These are phyloP conservation scores for Yarrowia divulgata DNA, from an alignment of 805 yeast species.

Conservation along the genomic window DNA sequence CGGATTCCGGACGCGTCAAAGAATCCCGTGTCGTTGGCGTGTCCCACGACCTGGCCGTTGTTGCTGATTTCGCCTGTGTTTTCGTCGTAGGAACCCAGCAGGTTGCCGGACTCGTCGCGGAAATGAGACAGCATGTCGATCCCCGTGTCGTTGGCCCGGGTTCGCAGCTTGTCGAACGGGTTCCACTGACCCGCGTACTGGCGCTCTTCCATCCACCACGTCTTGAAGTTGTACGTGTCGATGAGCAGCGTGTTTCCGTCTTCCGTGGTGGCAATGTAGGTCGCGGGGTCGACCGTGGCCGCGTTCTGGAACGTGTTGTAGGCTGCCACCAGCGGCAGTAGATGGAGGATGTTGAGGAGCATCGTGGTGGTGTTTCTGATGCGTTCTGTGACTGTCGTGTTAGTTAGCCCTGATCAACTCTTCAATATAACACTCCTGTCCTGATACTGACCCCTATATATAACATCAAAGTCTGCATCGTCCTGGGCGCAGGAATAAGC, in stretches of 20 bases:
- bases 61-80: slow-evolving; percentile 1
- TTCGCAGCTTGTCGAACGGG: slow-evolving; percentile 14
- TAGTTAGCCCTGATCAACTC: no score
- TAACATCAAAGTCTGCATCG: not conserved
- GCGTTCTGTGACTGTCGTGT: not conserved
- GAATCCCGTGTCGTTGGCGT: slow-evolving; percentile 18
- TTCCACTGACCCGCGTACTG: slow-evolving; percentile 23
- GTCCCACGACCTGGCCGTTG: not conserved
- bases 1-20: slow-evolving; percentile 1
- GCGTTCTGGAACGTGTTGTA: slow-evolving; percentile 21
- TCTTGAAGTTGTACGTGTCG: slow-evolving; percentile 12
- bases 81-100: not conserved
- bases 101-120: slow-evolving; percentile 15
- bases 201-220: slow-evolving; percentile 22
- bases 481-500: not conserved
- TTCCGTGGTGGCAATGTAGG: slow-evolving; percentile 3
- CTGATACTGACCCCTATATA: not conserved
- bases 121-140: not conserved
- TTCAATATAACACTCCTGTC: no score
- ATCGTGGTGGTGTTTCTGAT: not conserved
- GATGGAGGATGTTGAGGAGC: not conserved
- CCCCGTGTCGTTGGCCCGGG: not conserved
- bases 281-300: slow-evolving; percentile 4
- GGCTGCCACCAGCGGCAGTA: slow-evolving; percentile 11
- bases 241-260: slow-evolving; percentile 11